These are phyloP conservation scores for Termitomyces sp. DNA, from an alignment of 768 basidiomycete species.

Conservation along the genomic window DNA sequence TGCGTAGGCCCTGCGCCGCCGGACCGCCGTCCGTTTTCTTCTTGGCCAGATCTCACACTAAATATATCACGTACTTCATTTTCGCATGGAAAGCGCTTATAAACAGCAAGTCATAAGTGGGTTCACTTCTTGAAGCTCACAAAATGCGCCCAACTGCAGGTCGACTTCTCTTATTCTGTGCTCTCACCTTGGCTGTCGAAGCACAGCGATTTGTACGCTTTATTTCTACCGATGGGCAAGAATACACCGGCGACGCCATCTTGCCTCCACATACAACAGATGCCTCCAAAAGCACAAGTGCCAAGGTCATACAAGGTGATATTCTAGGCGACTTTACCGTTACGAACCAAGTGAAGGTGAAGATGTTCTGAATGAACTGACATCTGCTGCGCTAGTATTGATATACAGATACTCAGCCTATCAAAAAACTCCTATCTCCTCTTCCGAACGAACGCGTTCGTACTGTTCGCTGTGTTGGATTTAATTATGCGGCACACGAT, in stretches of 20 bases:
- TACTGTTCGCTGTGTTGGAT: constrained; percentile 27
- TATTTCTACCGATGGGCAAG: constrained; percentile 22
- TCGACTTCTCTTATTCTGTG: constrained; percentile 5
- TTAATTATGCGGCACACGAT: constrained; percentile 26
- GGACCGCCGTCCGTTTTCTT: neutral
- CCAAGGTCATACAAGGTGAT: constrained; percentile 23
- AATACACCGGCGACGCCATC: constrained; percentile 26
- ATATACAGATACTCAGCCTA: constrained; percentile 13
- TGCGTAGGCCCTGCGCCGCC: neutral
- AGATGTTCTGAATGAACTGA: neutral
- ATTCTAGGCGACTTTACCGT: constrained; percentile 23
- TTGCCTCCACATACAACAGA: constrained; percentile 17
- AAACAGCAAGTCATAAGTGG: neutral
- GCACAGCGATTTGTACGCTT: constrained; percentile 25
- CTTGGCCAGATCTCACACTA: neutral
- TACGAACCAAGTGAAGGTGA: constrained; percentile 23
- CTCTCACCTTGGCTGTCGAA: constrained; percentile 12
- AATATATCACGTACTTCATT: neutral
- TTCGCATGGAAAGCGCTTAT: constrained; percentile 7
- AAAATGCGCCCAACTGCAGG: constrained; percentile 4
- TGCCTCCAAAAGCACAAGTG: constrained; percentile 21
- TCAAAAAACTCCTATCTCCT: constrained; percentile 23
- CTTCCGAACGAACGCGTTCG: constrained; percentile 22
- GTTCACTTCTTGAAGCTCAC: neutral
- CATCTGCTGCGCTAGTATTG: neutral